Evolutionary conservation across 768 basidiomycete genomes (phyloP).

Genomic region (Gautieria morchelliformis): DNA sequence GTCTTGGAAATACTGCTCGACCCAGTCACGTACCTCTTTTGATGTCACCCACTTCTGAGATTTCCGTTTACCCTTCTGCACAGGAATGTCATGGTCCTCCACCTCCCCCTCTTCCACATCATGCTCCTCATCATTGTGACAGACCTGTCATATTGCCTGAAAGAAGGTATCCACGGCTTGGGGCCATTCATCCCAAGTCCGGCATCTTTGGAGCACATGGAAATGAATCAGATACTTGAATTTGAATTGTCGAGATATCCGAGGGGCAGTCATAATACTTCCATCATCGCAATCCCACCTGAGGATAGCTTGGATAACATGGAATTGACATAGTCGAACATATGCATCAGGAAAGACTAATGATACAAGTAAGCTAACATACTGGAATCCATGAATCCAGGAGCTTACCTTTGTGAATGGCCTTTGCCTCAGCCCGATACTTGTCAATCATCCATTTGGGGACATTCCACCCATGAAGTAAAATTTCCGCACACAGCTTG

Average conservation of each 20-base stretch:
- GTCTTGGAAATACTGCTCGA: slow-evolving; percentile 9
- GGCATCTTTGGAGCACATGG: slow-evolving; percentile 11
- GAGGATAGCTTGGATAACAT: slow-evolving; percentile 15
- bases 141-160: no score
- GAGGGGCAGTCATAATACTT: neutral
- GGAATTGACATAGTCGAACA: slow-evolving; percentile 14
- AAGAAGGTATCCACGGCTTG: neutral
- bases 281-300: slow-evolving; percentile 11
- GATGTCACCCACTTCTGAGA: neutral
- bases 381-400: no score
- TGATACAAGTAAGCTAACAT: no score
- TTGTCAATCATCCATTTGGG: slow-evolving; percentile 14
- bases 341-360: neutral
- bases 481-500: no score
- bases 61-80: neutral
- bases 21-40: neutral
- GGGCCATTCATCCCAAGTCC: neutral
- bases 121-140: neutral
- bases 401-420: slow-evolving; percentile 1
- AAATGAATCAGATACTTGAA: neutral
- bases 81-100: neutral
- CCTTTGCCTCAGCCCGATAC: neutral
- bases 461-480: slow-evolving; percentile 8
- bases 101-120: neutral
- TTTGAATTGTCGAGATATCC: neutral